phyloP scores from a whole-genome alignment of 1,284 basidiomycete genomes.

The Caloboletus inedulis region DNA sequence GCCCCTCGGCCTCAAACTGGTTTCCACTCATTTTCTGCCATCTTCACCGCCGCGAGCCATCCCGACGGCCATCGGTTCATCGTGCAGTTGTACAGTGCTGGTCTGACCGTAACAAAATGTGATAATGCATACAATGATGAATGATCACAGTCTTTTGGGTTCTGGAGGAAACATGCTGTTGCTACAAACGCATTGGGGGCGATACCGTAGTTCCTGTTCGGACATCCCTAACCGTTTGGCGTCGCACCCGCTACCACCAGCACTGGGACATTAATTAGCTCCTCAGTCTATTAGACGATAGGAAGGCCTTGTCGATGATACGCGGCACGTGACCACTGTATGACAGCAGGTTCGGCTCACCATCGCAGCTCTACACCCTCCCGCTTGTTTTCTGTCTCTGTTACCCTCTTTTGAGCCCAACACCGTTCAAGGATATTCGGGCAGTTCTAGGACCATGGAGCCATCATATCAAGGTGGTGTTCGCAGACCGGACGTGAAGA shows the following conservation, averaged over 20 bases:
- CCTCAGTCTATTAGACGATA: neutral
- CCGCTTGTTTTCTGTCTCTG: neutral
- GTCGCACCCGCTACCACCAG: neutral
- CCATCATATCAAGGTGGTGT: slow-evolving; percentile 26
- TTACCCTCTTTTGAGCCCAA: neutral
- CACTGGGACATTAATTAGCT: too few relatives aligned
- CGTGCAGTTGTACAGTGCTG: neutral
- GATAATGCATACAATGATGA: neutral
- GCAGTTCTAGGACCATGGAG: slow-evolving; percentile 19
- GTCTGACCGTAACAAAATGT: neutral
- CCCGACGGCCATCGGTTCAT: neutral
- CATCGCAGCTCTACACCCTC: neutral
- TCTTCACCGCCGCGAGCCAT: neutral
- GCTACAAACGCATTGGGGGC: neutral
- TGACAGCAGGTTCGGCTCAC: neutral
- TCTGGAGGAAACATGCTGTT: neutral
- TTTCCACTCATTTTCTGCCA: neutral
- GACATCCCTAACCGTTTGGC: neutral
- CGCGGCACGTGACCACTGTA: slow-evolving; percentile 19
- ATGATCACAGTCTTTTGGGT: neutral
- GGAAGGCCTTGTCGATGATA: neutral
- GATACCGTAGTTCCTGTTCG: neutral
- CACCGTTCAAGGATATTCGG: neutral
- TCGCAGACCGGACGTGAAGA: slow-evolving; percentile 74
- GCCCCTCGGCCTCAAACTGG: slow-evolving; percentile 6